Base-by-base conservation (phyloP, 352 stramenopile species). In the Pelagophyceae sp. region DNA sequence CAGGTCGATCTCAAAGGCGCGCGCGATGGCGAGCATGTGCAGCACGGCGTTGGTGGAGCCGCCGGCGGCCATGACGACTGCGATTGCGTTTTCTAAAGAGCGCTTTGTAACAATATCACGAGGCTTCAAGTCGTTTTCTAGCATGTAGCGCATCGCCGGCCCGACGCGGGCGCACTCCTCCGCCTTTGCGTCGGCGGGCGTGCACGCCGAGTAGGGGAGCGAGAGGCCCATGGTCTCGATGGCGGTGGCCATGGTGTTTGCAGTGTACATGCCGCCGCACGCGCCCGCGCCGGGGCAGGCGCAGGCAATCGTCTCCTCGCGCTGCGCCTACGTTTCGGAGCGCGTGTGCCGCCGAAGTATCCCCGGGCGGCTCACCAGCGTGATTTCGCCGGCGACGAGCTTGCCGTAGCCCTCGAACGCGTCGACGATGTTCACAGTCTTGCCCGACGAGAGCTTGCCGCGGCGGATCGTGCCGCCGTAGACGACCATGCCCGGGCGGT, bases 191-290 rank as follows among this genome's bases (percentile, higher is more conserved):
- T 91, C 85, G 51, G 92, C 92, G n/a, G 93, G 93, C 69, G 81
- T 90, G 72, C 86, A 94, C 23, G 91, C 94, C 38, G 90, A 96
- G 82, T 91, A 95, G 50, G 92, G 92, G 75, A 97, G 82, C 77
- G 88, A 91, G 72, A 97, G 82, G 78, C 92, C 92, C 76, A 81
- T 32, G 20, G 76, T 80, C 78, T 87, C 78, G 15, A 96, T 96
- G 35, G 91, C 91, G 31, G 90, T 95, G 29, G 91, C 90, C 93
- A 97, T 97, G 45, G 93, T 97, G 84, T 97, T 97, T 38, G 93
- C 93, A 37, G 93, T 97, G 86, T 96, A 97, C 93, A 97, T 97
- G 72, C 92, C 92, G 75, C 92, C 92, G 76, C 92, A 97, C 45
- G 92, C 92, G 50, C 92, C 92, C 32, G 90, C 84, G 45, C 92